Evolutionary conservation across 2,329 filamentous ascomycete genomes (phyloP), one percentile per base, ranked within the genome.

Genomic region (Metarhizium rileyi): DNA sequence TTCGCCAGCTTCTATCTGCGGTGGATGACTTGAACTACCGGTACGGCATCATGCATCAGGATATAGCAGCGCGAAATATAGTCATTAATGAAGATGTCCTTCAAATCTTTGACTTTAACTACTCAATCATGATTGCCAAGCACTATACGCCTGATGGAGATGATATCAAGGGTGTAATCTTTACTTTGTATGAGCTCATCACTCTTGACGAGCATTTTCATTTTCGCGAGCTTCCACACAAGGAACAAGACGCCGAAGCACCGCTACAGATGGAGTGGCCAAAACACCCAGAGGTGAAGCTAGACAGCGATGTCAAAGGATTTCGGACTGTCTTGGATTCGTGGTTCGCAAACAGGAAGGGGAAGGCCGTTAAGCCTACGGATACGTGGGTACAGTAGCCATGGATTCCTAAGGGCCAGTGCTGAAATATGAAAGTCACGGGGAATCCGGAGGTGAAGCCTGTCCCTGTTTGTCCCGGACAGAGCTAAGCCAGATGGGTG

Each of bases 1-100:
- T 70, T 0, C 51, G 58, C 16, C 68, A 72, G 49, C 62, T 72
- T 1, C 62, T 61, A 1, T 7, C 56, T 0, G 60, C 67, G 2
- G 60, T 70, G 5, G 68, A 71, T 49, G 59, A 63, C 33, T 55
- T 71, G 25, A 70, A 71, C 47, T 55, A 70, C 10, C 49, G 59
- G 33, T 53, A 63, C 33, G 66, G 68, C 26, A 61, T 71, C 35
- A 53, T 58, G 38, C 69, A 71, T 53, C 62, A 68, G 51, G 69
- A 70, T 49, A 58, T 72, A 46, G 60, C 62, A 2, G 51, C 64
- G 4, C 60, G 64, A 22, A 72, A 72, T 49, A 58, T 71, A 3
- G 44, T 71, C 0, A 51, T 71, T 43, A 56, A 70, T 48, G 44
- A 50, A 12, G 59, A 69, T 41, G 52, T 53, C 5, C 48, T 71